Base-by-base conservation (phyloP, 2,329 filamentous ascomycete genomes). In the Xylaria arbuscula region DNA sequence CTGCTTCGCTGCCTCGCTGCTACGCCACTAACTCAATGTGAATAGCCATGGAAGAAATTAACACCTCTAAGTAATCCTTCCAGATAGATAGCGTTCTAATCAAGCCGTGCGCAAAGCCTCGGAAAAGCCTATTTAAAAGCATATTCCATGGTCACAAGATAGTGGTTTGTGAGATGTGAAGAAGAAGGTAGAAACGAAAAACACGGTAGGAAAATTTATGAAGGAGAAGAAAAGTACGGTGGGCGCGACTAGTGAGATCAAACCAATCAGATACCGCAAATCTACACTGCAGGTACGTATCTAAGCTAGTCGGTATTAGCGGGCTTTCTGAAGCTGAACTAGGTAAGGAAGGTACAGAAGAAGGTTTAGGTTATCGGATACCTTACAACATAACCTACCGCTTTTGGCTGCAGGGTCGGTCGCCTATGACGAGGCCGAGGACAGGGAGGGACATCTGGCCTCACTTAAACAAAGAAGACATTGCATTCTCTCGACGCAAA, bases 121-220 rank as follows among this genome's bases (percentile, higher is more conserved):
- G n/a, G 47, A 13, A 8, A 40, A 40, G 32, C 28, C 22, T 11
- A 40, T 15, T 34, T 60, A 4, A 19, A 15, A 15, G 24, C n/a
- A 22, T 34, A 5, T 58, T 24, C 19, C 34, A n/a, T 38, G 11
- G 55, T 50, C 51, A 48, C 17, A 10, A n/a, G 28, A 28, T 28
- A 9, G 11, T 17, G 64, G 36, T 61, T 48, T 48, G 38, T 24
- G 24, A 40, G 32, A 32, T 47, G 58, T 66, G 55, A 57, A 45
- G 42, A 60, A 40, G 47, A n/a, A 17, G 28, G 40, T 7, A 10
- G 19, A 40, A 51, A 11, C 17, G 34, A 59, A 36, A 51, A 1
- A n/a, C 17, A 51, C 40, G 17, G 32, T 24, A 24, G 32, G 54
- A 69, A 60, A 70, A 70, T 70, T 70, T 70, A 70, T 68, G 36